phyloP scores from a whole-genome alignment of 495 filamentous ascomycete genomes.

The Trichoderma virens region DNA sequence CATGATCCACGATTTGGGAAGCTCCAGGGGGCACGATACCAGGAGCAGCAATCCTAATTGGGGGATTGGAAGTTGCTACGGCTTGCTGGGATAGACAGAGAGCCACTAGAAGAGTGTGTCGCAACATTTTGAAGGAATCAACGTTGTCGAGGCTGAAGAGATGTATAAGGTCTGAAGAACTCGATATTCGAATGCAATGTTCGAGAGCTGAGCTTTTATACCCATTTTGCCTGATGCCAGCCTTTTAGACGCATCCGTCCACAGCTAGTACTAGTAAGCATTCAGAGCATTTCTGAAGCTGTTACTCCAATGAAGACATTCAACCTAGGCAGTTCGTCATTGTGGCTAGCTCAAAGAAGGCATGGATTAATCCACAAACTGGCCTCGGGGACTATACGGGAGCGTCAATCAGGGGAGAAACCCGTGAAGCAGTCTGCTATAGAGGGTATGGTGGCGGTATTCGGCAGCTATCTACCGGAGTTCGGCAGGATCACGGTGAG shows the following conservation, averaged over 20 bases:
- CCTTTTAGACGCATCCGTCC: neutral
- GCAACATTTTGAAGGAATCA: neutral
- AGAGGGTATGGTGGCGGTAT: neutral
- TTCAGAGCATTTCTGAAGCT: neutral
- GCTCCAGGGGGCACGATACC: neutral
- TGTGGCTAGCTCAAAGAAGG: neutral
- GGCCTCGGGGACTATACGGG: neutral
- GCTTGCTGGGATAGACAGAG: neutral
- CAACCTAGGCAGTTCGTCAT: neutral
- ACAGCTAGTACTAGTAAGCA: neutral
- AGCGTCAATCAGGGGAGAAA: neutral
- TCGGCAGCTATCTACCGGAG: neutral
- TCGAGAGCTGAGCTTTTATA: neutral
- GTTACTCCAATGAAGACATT: neutral
- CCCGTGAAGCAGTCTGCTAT: neutral
- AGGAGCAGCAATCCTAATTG: neutral
- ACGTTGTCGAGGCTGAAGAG: neutral
- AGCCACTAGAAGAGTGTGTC: neutral
- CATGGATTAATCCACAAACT: neutral
- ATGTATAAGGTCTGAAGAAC: no score
- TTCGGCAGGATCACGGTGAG: neutral
- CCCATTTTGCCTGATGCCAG: neutral
- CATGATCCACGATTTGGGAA: slow-evolving; percentile 3
- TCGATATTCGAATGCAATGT: neutral
- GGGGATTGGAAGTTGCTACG: neutral